phyloP scores from a whole-genome alignment of 2,329 filamentous ascomycete species.

The Penicillium sp. region DNA sequence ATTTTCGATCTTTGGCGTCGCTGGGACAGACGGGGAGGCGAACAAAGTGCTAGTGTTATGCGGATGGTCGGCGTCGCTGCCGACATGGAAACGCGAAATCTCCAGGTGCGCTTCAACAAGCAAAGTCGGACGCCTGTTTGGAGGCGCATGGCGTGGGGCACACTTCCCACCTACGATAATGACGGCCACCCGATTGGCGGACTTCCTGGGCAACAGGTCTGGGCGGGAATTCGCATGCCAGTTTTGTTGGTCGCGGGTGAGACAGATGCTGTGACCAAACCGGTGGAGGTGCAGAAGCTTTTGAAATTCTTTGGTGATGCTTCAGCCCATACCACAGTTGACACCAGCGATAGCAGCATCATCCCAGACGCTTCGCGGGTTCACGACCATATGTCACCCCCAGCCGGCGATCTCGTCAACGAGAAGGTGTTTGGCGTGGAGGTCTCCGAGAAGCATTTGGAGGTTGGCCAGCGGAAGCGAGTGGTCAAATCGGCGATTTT shows the following conservation, averaged over 20 bases:
- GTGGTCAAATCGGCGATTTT: slow-evolving; percentile 68
- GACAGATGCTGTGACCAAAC: slow-evolving; percentile 71
- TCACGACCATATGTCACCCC: slow-evolving; percentile 19
- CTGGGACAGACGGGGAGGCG: slow-evolving; percentile 77
- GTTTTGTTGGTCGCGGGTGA: slow-evolving; percentile 77
- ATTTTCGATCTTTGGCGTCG: slow-evolving; percentile 73
- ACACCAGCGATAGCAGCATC: slow-evolving; percentile 20
- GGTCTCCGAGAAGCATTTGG: slow-evolving; percentile 19
- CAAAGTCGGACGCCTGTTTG: slow-evolving; percentile 82
- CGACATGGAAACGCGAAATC: slow-evolving; percentile 39
- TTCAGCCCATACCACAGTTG: slow-evolving; percentile 24
- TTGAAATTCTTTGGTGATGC: slow-evolving; percentile 39
- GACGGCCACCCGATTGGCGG: slow-evolving; percentile 54
- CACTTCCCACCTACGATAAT: slow-evolving; percentile 59
- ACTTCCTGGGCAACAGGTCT: slow-evolving; percentile 66
- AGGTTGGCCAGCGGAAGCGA: slow-evolving; percentile 36
- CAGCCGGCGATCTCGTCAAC: slow-evolving; percentile 19
- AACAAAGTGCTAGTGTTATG: slow-evolving; percentile 71
- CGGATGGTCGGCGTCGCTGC: slow-evolving; percentile 60
- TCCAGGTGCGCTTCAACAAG: slow-evolving; percentile 58
- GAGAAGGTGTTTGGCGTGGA: slow-evolving; percentile 29
- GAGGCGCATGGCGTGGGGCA: slow-evolving; percentile 74
- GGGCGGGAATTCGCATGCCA: slow-evolving; percentile 70
- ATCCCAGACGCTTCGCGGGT: slow-evolving; percentile 32
- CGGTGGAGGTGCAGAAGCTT: slow-evolving; percentile 68